phyloP scores from a whole-genome alignment of 768 basidiomycete genomes.

The Termitomyces sp. region DNA sequence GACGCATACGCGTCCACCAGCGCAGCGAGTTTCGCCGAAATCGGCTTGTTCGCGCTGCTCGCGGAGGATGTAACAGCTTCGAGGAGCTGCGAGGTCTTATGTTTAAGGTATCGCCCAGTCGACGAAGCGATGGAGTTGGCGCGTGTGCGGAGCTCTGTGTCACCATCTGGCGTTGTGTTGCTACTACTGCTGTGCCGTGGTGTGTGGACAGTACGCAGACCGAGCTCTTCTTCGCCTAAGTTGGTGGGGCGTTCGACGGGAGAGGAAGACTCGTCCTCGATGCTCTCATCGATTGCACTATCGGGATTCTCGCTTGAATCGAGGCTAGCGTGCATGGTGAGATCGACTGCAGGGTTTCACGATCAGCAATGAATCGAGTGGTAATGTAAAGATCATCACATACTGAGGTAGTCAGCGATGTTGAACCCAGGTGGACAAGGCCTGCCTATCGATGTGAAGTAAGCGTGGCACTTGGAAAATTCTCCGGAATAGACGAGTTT shows the following conservation, averaged over 20 bases:
- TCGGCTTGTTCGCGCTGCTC: conserved; percentile 25
- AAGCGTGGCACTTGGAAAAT: conserved; percentile 69
- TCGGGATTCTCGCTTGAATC: conserved; percentile 31
- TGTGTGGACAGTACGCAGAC: conserved; percentile 39
- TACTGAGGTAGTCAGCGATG: conserved; percentile 94
- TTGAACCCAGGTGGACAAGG: conserved; percentile 94
- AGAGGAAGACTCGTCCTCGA: conserved; percentile 13
- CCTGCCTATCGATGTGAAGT: conserved; percentile 76
- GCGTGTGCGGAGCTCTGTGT: conserved; percentile 52
- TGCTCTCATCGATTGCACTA: conserved; percentile 27
- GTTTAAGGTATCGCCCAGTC: conserved; percentile 55
- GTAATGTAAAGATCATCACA: conserved; percentile 28
- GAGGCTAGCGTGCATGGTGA: conserved; percentile 61
- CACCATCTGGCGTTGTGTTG: conserved; percentile 32
- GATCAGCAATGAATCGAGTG: background rate
- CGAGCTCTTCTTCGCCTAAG: conserved; percentile 71
- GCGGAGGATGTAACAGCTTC: conserved; percentile 48
- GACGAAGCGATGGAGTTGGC: conserved; percentile 42
- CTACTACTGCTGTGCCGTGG: conserved; percentile 33
- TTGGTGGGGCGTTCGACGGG: conserved; percentile 38
- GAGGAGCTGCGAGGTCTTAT: conserved; percentile 73
- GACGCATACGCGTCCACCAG: conserved; percentile 72
- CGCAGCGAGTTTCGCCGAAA: conserved; percentile 59
- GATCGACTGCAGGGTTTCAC: conserved; percentile 49
- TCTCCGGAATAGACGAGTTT: conserved; percentile 85